These are phyloP conservation scores for Pichia sp. DNA, from an alignment of 1,139 yeast genomes.

Conservation along the genomic window DNA sequence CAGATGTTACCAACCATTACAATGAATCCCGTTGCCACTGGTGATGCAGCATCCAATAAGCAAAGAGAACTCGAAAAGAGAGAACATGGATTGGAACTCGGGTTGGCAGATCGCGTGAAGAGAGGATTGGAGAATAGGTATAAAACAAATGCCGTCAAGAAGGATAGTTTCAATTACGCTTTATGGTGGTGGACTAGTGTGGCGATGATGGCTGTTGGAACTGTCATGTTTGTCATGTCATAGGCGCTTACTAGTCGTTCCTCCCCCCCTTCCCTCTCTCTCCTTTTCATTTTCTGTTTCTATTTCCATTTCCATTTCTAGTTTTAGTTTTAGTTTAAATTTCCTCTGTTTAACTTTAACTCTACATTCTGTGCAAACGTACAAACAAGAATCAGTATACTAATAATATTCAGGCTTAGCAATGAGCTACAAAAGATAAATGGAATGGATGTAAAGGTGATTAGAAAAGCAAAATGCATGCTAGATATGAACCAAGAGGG, in stretches of 20 bases:
- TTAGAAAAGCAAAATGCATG: too few relatives aligned
- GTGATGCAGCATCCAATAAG: constrained; percentile 24
- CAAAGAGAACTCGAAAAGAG: constrained; percentile 5
- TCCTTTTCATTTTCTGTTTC: too few relatives aligned
- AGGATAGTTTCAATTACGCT: constrained; percentile 38
- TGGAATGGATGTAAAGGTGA: too few relatives aligned
- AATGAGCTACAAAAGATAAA: too few relatives aligned
- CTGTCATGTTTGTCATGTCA: constrained; percentile 14
- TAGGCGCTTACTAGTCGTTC: not conserved
- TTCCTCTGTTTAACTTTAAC: too few relatives aligned
- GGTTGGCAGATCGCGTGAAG: constrained; percentile 38
- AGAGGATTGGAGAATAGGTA: constrained; percentile 74
- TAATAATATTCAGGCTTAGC: too few relatives aligned
- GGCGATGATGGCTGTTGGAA: constrained; percentile 35
- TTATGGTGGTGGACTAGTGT: constrained; percentile 44
- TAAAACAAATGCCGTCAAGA: constrained; percentile 66
- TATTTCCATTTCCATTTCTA: not conserved
- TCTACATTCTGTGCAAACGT: too few relatives aligned
- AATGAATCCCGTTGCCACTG: constrained; percentile 69
- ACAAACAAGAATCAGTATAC: too few relatives aligned
- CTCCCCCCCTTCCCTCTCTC: not conserved
- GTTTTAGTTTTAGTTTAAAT: too few relatives aligned
- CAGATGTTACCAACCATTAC: constrained; percentile 92
- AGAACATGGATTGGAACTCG: constrained; percentile 11
- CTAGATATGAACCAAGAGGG: too few relatives aligned